These are phyloP conservation scores for Quercus glauca DNA, from an alignment of 306 rosid species.

Conservation along the genomic window DNA sequence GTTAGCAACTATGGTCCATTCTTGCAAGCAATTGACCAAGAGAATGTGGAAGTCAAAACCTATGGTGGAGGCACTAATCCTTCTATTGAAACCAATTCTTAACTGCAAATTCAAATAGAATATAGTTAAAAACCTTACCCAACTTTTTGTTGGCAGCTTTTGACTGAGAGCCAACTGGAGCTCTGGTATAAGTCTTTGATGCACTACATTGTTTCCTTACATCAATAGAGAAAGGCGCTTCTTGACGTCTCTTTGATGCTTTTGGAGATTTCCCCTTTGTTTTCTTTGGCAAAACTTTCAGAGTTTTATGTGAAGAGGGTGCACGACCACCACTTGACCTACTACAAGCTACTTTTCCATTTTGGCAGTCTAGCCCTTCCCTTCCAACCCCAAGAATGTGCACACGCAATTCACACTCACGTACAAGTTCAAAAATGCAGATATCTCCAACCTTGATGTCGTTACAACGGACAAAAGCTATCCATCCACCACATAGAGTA, in stretches of 20 bases:
- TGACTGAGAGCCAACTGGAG: constrained; percentile 48
- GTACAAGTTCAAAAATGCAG: constrained; percentile 82
- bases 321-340: constrained; percentile 44
- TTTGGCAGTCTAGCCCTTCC: constrained; percentile 52
- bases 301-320: constrained; percentile 35
- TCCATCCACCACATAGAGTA: constrained; percentile 97
- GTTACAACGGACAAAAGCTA: constrained; percentile 89
- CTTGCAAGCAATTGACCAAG: background rate
- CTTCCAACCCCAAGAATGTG: constrained; percentile 53
- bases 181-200: constrained; percentile 49
- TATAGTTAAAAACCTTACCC: constrained; percentile 57
- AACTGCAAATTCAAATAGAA: constrained; percentile 4
- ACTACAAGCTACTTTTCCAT: constrained; percentile 40
- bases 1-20: background rate
- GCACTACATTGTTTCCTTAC: constrained; percentile 51
- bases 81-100: constrained; percentile 9
- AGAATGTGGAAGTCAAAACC: constrained; percentile 2
- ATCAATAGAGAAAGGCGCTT: constrained; percentile 47
- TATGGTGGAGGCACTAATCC: background rate
- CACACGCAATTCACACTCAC: constrained; percentile 77
- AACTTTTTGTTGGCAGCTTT: constrained; percentile 52
- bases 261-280: constrained; percentile 44
- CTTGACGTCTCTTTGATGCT: constrained; percentile 44
- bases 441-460: constrained; percentile 75
- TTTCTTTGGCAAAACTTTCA: constrained; percentile 47